Evolutionary conservation across 331 rosid genomes (phyloP), one percentile per base, ranked within the genome.

Genomic region (Quercus lobata): DNA sequence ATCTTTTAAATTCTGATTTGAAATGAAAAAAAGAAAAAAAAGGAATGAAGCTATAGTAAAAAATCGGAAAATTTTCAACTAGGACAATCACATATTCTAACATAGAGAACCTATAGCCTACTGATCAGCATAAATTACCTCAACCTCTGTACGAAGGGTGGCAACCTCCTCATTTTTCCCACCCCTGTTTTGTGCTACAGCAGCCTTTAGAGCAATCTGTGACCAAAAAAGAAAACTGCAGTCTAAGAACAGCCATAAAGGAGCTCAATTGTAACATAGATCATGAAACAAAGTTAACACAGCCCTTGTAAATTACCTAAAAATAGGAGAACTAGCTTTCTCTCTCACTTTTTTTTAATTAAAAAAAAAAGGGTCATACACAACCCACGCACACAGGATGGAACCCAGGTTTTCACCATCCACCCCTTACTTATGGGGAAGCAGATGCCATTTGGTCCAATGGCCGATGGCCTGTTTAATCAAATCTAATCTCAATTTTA

Each of bases 171-270:
- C 96, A 61, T 90, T 86, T 84, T 91, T 93, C 76, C 96, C 97
- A 83, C 76, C 90, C 83, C 81, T 88, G 62, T 90, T 87, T 88
- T 92, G 98, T 78, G 84, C 84, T 79, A 82, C 84, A 55, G 98
- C 99, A 93, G 97, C 99, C 74, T 88, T 87, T 68, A 96, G 92
- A 82, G 97, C 98, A 90, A 95, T 97, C 99, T 96, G 88, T 41
- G 70, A 76, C 79, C 79, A 82, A 57, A 72, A 89, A 83, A 63
- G 17, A 3, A 25, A 60, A 60, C 25, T 71, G 76, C 76, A 74
- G 62, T 85, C 73, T 80, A 78, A 72, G 73, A 58, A 76, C 53
- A 81, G 71, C 83, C 77, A 62, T 54, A 80, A 75, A 57, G 68
- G 37, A 61, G 75, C 69, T 70, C 62, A 34, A 49, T 49, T 49